These are phyloP conservation scores for Pisolithus microcarpus DNA, from an alignment of 768 basidiomycete genomes.

Conservation along the genomic window DNA sequence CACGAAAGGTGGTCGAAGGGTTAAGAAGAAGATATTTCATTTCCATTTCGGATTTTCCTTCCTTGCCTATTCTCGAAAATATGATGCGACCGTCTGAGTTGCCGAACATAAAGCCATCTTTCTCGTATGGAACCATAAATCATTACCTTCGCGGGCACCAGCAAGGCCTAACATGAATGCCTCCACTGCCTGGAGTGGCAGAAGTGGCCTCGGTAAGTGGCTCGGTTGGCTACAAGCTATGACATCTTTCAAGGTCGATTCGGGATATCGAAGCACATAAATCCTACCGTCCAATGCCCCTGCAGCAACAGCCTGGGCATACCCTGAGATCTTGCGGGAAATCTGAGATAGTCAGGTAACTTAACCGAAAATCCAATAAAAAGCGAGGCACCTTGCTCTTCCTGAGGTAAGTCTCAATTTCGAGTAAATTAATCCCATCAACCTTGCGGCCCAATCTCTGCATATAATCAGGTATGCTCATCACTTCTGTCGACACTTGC, in stretches of 20 bases:
- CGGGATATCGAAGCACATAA: neutral
- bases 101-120: neutral
- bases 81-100: conserved; percentile 70
- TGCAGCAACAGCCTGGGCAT: conserved; percentile 56
- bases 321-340: conserved; percentile 79
- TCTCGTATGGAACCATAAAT: neutral
- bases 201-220: conserved; percentile 39
- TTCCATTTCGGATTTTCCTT: conserved; percentile 42
- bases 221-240: conserved; percentile 7
- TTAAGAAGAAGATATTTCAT: conserved; percentile 91
- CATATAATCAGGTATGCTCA: conserved; percentile 62
- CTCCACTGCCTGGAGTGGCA: conserved; percentile 77
- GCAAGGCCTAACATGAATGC: conserved; percentile 73
- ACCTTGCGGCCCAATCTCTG: conserved; percentile 58
- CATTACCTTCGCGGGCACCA: conserved; percentile 62
- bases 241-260: neutral
- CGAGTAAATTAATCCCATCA: conserved; percentile 74
- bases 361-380: neutral
- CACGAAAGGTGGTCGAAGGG: conserved; percentile 77
- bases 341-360: conserved; percentile 32
- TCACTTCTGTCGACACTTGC: conserved; percentile 44
- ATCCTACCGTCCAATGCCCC: conserved; percentile 29
- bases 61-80: conserved; percentile 38
- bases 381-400: conserved; percentile 58
- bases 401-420: conserved; percentile 74